Percentiles rank a stretch among this genome's conserved stretches.
phyloP scores from a whole-genome alignment of 768 basidiomycete genomes.

The Auricularia sp. region DNA sequence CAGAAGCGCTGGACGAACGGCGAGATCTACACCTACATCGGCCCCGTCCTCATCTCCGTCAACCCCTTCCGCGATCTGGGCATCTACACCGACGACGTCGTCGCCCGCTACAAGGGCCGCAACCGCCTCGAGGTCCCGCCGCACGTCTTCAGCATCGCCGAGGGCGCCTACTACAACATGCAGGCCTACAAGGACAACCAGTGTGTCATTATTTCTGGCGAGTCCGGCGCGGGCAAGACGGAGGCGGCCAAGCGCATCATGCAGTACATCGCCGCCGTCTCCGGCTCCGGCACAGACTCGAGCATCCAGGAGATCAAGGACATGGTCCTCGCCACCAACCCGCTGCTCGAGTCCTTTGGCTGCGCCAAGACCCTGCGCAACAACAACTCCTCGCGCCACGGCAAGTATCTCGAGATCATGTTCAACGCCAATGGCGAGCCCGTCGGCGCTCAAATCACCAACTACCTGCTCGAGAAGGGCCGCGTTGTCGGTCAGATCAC shows the following conservation, averaged over 20 bases:
- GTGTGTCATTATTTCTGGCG: slow-evolving; percentile 98
- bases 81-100: slow-evolving; percentile 87
- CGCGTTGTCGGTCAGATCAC: slow-evolving; percentile 94
- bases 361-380: slow-evolving; percentile 98
- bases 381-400: slow-evolving; percentile 98
- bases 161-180: slow-evolving; percentile 98
- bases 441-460: slow-evolving; percentile 95
- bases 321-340: slow-evolving; percentile 98
- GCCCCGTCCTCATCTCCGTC: slow-evolving; percentile 96
- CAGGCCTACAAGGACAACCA: slow-evolving; percentile 98
- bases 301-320: slow-evolving; percentile 93
- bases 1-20: slow-evolving; percentile 91
- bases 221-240: slow-evolving; percentile 98
- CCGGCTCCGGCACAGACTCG: slow-evolving; percentile 65
- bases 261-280: slow-evolving; percentile 96
- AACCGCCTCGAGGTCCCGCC: slow-evolving; percentile 96
- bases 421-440: slow-evolving; percentile 90
- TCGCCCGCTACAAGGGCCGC: slow-evolving; percentile 85
- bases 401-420: slow-evolving; percentile 99
- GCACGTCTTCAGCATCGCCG: slow-evolving; percentile 95
- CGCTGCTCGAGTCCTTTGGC: slow-evolving; percentile 92
- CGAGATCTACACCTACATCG: slow-evolving; percentile 99
- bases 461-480: slow-evolving; percentile 94
- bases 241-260: slow-evolving; percentile 99
- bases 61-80: slow-evolving; percentile 79